phyloP scores from a whole-genome alignment of 805 yeast genomes.

The Candida succiphila region DNA sequence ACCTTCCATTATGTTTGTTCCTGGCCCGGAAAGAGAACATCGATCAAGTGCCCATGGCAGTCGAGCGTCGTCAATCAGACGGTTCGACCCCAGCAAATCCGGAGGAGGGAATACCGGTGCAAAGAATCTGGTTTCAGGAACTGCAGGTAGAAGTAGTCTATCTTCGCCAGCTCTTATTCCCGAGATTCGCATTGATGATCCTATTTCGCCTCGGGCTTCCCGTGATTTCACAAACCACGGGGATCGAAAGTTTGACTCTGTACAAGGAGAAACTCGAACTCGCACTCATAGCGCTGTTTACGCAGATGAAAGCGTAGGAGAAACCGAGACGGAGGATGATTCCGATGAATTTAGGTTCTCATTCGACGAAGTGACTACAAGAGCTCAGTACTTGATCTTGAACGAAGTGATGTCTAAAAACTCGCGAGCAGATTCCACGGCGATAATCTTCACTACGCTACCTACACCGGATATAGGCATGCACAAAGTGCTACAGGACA shows the following conservation, averaged over 20 bases:
- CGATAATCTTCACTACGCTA: slow-evolving; percentile 76
- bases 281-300: neutral
- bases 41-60: neutral
- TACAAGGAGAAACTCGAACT: neutral
- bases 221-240: neutral
- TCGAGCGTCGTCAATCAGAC: slow-evolving; percentile 1
- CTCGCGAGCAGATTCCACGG: slow-evolving; percentile 50
- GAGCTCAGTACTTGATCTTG: slow-evolving; percentile 80
- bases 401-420: slow-evolving; percentile 71
- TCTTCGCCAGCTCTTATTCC: neutral
- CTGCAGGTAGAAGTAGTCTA: neutral
- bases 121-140: neutral
- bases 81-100: neutral
- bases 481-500: slow-evolving; percentile 56
- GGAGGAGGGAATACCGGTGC: neutral
- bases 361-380: slow-evolving; percentile 84
- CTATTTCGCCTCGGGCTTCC: too few species aligned
- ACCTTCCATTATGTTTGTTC: slow-evolving; percentile 54
- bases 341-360: slow-evolving; percentile 23
- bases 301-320: neutral
- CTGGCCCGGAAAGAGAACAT: slow-evolving; percentile 25
- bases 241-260: neutral
- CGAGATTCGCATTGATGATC: too few species aligned
- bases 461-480: slow-evolving; percentile 87
- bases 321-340: neutral